Evolutionary conservation across 2,329 filamentous ascomycete species (phyloP), one percentile per base, ranked within the genome.

Genomic region (Phialocephala subalpina): DNA sequence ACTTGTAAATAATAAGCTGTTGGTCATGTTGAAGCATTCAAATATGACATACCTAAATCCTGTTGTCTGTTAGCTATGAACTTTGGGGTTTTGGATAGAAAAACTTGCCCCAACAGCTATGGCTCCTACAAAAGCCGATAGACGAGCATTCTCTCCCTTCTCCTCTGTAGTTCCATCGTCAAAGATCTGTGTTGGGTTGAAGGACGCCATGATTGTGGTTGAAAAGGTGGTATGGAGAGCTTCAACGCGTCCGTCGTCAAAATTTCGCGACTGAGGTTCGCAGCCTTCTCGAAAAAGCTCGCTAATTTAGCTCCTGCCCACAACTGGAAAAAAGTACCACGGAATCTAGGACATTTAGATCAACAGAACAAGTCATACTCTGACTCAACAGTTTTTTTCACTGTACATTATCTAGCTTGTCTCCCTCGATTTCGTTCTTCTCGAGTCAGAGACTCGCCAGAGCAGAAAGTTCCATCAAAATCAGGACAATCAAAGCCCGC

Each of bases 121-220:
- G 78, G 96, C 96, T 75, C 96, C 96, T 63, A 99, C 63, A 77
- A 99, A 99, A 71, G 95, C 95, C n/a, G 93, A 92, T 74, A 98
- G 91, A 87, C 95, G 93, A 76, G 96, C 95, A 92, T 98, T 98
- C 84, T 98, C 95, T 76, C 96, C 96, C 84, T 97, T 98, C 84
- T 98, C 95, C 83, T 98, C 93, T 65, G 92, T 96, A 73, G 97
- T 96, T 79, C 97, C 94, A 81, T 97, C 93, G 76, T 94, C 93
- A 82, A 98, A 98, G 85, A 98, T 98, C 82, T 98, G 95, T 70
- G 94, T 97, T 76, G 95, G 94, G 82, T 94, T 96, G 80, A 90
- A 90, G 74, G 87, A 90, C 72, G 75, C 76, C 77, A 77, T 63
- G 60, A 62, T 63, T 36, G 42, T 63, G 60, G 62, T 63, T 53